Evolutionary conservation across 441 rosid species (phyloP).

Genomic region (Gossypium davidsonii): DNA sequence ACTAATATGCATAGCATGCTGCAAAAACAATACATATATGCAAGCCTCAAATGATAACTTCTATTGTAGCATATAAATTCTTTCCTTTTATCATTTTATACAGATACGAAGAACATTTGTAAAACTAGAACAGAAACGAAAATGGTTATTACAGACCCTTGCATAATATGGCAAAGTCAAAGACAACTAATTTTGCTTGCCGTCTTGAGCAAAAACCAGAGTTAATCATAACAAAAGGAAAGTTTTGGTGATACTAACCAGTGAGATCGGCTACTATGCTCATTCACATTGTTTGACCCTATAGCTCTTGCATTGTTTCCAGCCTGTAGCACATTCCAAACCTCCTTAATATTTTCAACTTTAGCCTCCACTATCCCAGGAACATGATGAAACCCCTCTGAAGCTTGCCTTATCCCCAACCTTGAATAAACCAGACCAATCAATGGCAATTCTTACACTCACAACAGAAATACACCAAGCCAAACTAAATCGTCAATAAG

Average conservation of each 20-base stretch:
- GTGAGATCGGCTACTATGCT: constrained; percentile 93
- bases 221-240: neutral
- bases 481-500: neutral
- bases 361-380: constrained; percentile 83
- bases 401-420: constrained; percentile 55
- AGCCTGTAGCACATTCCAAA: constrained; percentile 70
- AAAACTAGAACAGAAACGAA: neutral
- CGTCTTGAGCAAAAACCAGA: neutral
- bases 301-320: constrained; percentile 87
- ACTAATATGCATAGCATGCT: constrained; percentile 86
- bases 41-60: neutral
- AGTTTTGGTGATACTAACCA: constrained; percentile 36
- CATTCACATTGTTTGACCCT: constrained; percentile 87
- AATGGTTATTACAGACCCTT: neutral
- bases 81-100: neutral
- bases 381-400: constrained; percentile 72
- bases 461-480: neutral
- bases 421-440: neutral
- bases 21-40: constrained; percentile 18
- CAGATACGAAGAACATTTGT: neutral
- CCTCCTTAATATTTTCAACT: constrained; percentile 62
- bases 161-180: neutral
- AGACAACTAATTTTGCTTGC: neutral
- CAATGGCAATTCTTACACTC: neutral
- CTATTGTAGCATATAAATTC: neutral